Conservation (phyloP, 1,284 basidiomycete genomes). For the Apiotrichum veenhuisii region DNA sequence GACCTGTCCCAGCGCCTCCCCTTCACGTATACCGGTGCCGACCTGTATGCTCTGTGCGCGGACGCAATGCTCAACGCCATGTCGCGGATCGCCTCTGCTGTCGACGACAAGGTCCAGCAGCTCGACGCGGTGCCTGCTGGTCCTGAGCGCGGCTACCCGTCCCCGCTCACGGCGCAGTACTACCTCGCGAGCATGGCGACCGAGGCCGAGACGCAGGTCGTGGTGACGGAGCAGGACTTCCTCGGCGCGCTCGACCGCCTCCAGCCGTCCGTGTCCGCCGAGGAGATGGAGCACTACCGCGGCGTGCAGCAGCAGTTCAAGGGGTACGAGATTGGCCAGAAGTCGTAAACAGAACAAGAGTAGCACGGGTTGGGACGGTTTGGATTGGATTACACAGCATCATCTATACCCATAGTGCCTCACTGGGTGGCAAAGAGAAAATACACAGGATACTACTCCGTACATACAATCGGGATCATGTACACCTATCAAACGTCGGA, state of each 20-base stretch:
- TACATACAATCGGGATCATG: constrained; percentile 4
- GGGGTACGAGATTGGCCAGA: constrained; percentile 30
- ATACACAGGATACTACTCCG: background rate
- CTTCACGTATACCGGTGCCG: constrained; percentile 93
- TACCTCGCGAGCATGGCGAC: constrained; percentile 83
- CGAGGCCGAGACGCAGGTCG: constrained; percentile 65
- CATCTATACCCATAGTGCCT: background rate
- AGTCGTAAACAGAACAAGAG: background rate
- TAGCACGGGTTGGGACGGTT: too few species aligned
- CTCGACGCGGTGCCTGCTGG: constrained; percentile 24
- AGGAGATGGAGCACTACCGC: constrained; percentile 85
- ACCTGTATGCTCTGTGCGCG: constrained; percentile 95
- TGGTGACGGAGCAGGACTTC: constrained; percentile 74
- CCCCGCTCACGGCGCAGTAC: constrained; percentile 83
- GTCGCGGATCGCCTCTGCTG: constrained; percentile 74
- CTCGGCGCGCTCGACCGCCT: constrained; percentile 68
- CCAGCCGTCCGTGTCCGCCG: constrained; percentile 80
- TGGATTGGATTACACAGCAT: too few species aligned
- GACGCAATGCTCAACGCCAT: constrained; percentile 96
- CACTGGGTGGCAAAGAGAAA: constrained; percentile 6
- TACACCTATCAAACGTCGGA: too few species aligned
- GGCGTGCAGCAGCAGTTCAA: constrained; percentile 67
- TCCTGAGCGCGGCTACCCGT: constrained; percentile 57
- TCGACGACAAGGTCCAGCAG: constrained; percentile 70
- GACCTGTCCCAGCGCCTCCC: constrained; percentile 72